phyloP scores from a whole-genome alignment of 805 yeast genomes.

The Schizosaccharomyces osmophilus region DNA sequence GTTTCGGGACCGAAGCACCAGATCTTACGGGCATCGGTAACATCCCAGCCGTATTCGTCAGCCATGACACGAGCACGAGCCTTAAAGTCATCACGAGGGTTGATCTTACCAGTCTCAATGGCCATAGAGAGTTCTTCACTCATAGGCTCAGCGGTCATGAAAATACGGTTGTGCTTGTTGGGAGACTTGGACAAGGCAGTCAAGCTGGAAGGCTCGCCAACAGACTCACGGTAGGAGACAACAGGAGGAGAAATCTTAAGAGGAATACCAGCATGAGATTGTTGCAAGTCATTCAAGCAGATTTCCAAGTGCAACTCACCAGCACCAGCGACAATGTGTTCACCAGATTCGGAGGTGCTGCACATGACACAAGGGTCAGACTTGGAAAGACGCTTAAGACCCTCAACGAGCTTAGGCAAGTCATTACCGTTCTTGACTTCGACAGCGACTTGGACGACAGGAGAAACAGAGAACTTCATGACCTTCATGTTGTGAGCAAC shows the following conservation, averaged over 20 bases:
- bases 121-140: slow-evolving; percentile 81
- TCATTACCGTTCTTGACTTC: slow-evolving; percentile 99
- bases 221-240: slow-evolving; percentile 97
- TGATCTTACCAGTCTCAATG: slow-evolving; percentile 76
- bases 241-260: slow-evolving; percentile 93
- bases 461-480: slow-evolving; percentile 98
- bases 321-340: slow-evolving; percentile 98
- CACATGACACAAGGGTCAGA: slow-evolving; percentile 96
- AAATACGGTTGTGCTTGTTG: slow-evolving; percentile 99
- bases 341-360: slow-evolving; percentile 81
- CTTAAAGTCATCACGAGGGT: slow-evolving; percentile 94
- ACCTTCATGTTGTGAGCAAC: slow-evolving; percentile 98
- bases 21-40: slow-evolving; percentile 98
- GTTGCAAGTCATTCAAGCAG: slow-evolving; percentile 83
- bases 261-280: slow-evolving; percentile 99
- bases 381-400: slow-evolving; percentile 98
- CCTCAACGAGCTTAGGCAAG: slow-evolving; percentile 97
- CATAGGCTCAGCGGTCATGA: slow-evolving; percentile 89
- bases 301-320: slow-evolving; percentile 99
- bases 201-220: slow-evolving; percentile 78
- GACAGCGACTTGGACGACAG: slow-evolving; percentile 98
- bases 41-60: slow-evolving; percentile 98
- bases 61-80: slow-evolving; percentile 97
- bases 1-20: slow-evolving; percentile 99
- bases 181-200: slow-evolving; percentile 96